Evolutionary conservation across 352 stramenopile species (phyloP), one percentile per base, ranked within the genome.

Genomic region (Phytophthora parvispora): DNA sequence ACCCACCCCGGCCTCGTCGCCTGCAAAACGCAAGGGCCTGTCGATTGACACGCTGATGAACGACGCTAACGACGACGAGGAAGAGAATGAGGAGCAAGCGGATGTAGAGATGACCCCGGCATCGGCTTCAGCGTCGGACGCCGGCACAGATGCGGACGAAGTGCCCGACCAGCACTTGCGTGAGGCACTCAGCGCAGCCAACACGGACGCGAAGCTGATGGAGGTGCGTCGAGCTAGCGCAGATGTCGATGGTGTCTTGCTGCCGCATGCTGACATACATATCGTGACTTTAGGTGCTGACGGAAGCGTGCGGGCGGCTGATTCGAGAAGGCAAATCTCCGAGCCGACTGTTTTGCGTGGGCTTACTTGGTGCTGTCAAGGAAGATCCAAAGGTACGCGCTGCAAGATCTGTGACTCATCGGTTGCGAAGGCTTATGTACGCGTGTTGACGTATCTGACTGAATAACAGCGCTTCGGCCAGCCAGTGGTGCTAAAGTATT

Each of bases 401-500:
- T 18, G 15, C 45, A 2, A 4, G 29, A 22, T 2, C 5, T 34
- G 29, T 27, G n/a, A n/a, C 29, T 15, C 25, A 32, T 45, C 18
- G 32, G 47, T n/a, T 9, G 9, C 34, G 43, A 48, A 24, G 49
- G 3, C 22, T 67, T n/a, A 66, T 38, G 22, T 10, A 8, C 1
- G 12, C 6, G 38, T 16, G 43, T 29, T 65, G 29, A 20, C 18
- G 24, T 24, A n/a, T 4, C 25, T 64, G 10, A 29, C 22, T 28
- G 34, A 64, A 25, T 34, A 47, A n/a, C 53, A 85, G 73, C 73
- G 82, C 13, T 96, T 95, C 51, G 24, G 69, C 1, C 71, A 85
- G 10, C 81, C 87, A 25, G 59, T 69, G 0, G 72, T 94, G 29
- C 69, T 94, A 13, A 97, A 97, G 63, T 94, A 93, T 64, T 49